A percentile compares a stretch with the other conserved stretches of the same genome.
phyloP scores from a whole-genome alignment of 2,329 filamentous ascomycete species.

The Ophiosphaerella narmari region DNA sequence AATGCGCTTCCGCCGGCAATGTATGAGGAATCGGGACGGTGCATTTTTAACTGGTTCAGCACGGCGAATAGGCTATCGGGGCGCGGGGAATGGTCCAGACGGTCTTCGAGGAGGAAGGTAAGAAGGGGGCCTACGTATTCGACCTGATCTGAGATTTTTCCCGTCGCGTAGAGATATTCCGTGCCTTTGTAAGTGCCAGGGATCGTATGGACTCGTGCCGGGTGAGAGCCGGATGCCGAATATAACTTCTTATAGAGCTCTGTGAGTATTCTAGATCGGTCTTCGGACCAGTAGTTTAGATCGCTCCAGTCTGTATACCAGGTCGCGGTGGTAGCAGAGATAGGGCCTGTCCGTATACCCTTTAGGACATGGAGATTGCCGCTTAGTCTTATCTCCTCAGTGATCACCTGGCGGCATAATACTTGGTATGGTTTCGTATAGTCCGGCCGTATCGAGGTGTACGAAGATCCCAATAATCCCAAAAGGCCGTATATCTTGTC shows the following conservation, averaged over 20 bases:
- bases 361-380: neutral
- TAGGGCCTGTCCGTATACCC: neutral
- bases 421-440: neutral
- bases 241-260: neutral
- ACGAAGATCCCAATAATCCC: neutral
- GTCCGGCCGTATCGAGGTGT: neutral
- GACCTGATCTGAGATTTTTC: too few relatives aligned
- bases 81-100: too few relatives aligned
- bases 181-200: too few relatives aligned
- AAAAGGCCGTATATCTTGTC: conserved; percentile 1
- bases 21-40: neutral
- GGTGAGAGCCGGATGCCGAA: neutral
- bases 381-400: neutral
- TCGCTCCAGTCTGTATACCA: neutral
- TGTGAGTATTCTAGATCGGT: neutral
- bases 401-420: neutral
- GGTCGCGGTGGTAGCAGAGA: neutral
- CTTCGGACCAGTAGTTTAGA: neutral
- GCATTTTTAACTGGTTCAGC: too few relatives aligned
- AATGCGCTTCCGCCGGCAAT: neutral
- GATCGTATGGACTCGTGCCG: too few relatives aligned
- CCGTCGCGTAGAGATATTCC: too few relatives aligned
- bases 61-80: too few relatives aligned
- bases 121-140: too few relatives aligned
- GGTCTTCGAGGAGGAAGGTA: too few relatives aligned